phyloP scores from a whole-genome alignment of 1,139 yeast species.

The Pichia sp. region DNA sequence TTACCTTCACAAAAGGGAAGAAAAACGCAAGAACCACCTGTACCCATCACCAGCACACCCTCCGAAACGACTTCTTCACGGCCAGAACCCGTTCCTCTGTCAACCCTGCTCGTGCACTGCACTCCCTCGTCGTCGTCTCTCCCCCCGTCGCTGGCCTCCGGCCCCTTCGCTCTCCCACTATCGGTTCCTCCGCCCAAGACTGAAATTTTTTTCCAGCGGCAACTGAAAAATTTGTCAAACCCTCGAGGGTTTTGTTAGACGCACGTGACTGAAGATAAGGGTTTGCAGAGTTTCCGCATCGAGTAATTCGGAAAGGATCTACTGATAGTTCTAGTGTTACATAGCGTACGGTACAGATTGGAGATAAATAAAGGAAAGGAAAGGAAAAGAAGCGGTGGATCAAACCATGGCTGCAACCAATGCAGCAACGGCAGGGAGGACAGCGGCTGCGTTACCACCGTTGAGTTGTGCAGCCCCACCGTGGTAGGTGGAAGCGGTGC shows the following conservation, averaged over 20 bases:
- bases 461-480: neutral
- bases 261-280: neutral
- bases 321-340: neutral
- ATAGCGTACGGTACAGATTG: neutral
- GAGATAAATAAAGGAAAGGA: no score
- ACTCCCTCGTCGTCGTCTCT: neutral
- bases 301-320: neutral
- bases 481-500: neutral
- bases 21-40: neutral
- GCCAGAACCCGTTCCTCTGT: neutral
- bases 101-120: no score
- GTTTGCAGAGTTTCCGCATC: neutral
- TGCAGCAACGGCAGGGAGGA: neutral
- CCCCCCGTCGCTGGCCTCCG: neutral
- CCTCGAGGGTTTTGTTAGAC: neutral
- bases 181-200: neutral
- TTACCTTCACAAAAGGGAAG: neutral
- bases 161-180: neutral
- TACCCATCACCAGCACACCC: neutral
- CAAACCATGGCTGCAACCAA: neutral
- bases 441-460: constrained; percentile 2
- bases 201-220: neutral
- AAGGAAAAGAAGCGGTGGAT: no score
- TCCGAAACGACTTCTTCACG: neutral
- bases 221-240: neutral